Percentiles rank a stretch among this genome's conserved stretches.
These are phyloP conservation scores for Coccomyxa sp. DNA, from an alignment of 139 green algal genomes.

Conservation along the genomic window DNA sequence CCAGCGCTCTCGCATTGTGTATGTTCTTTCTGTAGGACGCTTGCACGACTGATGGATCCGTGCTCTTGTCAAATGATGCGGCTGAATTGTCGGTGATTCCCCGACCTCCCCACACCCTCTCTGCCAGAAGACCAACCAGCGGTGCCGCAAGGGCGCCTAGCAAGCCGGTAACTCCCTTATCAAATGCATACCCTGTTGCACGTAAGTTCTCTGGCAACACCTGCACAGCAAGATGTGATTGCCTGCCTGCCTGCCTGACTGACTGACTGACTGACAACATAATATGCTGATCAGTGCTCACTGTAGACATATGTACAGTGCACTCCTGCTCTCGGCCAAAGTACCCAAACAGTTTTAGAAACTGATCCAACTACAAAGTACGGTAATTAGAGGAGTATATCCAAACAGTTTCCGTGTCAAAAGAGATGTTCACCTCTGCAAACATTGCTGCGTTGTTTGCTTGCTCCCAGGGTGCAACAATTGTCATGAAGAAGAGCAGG, in stretches of 20 bases:
- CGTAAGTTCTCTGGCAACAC: background rate
- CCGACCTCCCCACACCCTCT: background rate
- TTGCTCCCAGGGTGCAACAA: constrained; percentile 2
- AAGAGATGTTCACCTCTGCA: background rate
- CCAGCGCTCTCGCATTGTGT: background rate
- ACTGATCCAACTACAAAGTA: background rate
- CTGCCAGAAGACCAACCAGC: background rate
- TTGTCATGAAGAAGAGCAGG: background rate
- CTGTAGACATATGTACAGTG: background rate
- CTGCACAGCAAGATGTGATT: background rate
- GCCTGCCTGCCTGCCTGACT: background rate
- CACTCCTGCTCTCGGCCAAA: background rate
- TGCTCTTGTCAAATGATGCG: background rate
- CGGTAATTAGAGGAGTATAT: too few species aligned
- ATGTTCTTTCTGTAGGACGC: background rate
- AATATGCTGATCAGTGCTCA: background rate
- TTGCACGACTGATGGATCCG: background rate
- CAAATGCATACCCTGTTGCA: background rate
- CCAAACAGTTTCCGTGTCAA: too few species aligned
- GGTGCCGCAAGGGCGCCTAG: background rate
- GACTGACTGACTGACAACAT: background rate
- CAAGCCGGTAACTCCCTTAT: background rate
- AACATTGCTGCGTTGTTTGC: constrained; percentile 2
- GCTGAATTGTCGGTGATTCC: background rate
- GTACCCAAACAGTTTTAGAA: background rate